Conservation (phyloP, 345 rosid genomes). For the Ceriops decandra region DNA sequence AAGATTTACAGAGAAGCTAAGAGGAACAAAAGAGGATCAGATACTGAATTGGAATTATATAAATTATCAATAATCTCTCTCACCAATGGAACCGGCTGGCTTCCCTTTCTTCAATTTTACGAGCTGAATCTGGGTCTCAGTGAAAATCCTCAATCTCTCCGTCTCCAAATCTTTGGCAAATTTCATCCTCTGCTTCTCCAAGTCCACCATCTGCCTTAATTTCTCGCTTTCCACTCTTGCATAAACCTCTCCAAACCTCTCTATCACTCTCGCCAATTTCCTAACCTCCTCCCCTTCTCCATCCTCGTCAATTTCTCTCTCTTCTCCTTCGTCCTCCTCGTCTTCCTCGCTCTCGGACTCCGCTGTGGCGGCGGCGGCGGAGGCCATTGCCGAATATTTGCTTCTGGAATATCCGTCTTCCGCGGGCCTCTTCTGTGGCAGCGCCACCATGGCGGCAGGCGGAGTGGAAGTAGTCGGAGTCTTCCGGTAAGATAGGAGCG, state of each 20-base stretch:
- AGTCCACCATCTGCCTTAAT: constrained; percentile 86
- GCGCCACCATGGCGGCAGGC: constrained; percentile 39
- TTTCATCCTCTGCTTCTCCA: constrained; percentile 98
- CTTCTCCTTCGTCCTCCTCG: constrained; percentile 27
- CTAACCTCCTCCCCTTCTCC: constrained; percentile 47
- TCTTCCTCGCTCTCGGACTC: constrained; percentile 44
- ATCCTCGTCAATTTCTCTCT: constrained; percentile 26
- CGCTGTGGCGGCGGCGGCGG: constrained; percentile 51
- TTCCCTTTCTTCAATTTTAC: constrained; percentile 68
- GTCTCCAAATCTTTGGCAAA: constrained; percentile 91
- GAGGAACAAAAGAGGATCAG: background rate
- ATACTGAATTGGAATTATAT: background rate
- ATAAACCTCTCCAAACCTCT: constrained; percentile 82
- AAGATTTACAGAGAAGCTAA: constrained; percentile 10
- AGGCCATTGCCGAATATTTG: constrained; percentile 73
- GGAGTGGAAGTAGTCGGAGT: constrained; percentile 30
- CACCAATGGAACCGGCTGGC: constrained; percentile 39
- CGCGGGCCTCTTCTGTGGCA: constrained; percentile 65
- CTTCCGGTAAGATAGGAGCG: constrained; percentile 25
- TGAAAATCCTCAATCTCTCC: constrained; percentile 90
- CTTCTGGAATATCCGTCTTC: constrained; percentile 53
- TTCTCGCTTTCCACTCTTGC: constrained; percentile 84
- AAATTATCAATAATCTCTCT: constrained; percentile 25
- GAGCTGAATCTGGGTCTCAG: constrained; percentile 93
- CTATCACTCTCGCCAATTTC: constrained; percentile 65